Conservation (phyloP, 306 rosid genomes). For the Hylodesmum podocarpum region DNA sequence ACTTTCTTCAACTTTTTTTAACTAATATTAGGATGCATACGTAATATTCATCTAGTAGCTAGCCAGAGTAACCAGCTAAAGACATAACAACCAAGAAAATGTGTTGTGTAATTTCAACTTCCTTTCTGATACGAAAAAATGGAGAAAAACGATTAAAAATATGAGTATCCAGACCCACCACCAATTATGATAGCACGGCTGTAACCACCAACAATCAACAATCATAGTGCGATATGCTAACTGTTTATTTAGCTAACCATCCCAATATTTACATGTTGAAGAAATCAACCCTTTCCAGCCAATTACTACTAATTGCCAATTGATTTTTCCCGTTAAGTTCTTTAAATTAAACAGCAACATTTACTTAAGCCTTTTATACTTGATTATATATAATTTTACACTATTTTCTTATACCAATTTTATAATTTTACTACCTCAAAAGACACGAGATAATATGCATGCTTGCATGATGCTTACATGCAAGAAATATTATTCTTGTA, state of each 20-base stretch:
- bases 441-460: not conserved
- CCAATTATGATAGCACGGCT: constrained; percentile 8
- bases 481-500: not conserved
- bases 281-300: not conserved
- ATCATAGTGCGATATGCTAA: not conserved
- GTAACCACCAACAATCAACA: constrained; percentile 25
- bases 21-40: too few relatives aligned
- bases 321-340: too few relatives aligned
- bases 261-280: not conserved
- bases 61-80: not conserved
- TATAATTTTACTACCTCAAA: not conserved
- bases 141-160: not conserved
- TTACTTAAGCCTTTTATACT: not conserved
- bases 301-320: not conserved
- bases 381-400: not conserved
- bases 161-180: constrained; percentile 4
- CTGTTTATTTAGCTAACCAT: constrained; percentile 1
- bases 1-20: too few relatives aligned
- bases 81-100: not conserved
- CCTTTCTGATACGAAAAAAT: not conserved
- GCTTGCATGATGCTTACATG: not conserved
- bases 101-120: not conserved
- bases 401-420: not conserved
- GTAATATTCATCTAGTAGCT: not conserved
- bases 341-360: not conserved